Percentiles rank a stretch among this genome's conserved stretches.
These are phyloP conservation scores for Trichopus zeylanicus DNA, from an alignment of 116 monocot species.

Conservation along the genomic window DNA sequence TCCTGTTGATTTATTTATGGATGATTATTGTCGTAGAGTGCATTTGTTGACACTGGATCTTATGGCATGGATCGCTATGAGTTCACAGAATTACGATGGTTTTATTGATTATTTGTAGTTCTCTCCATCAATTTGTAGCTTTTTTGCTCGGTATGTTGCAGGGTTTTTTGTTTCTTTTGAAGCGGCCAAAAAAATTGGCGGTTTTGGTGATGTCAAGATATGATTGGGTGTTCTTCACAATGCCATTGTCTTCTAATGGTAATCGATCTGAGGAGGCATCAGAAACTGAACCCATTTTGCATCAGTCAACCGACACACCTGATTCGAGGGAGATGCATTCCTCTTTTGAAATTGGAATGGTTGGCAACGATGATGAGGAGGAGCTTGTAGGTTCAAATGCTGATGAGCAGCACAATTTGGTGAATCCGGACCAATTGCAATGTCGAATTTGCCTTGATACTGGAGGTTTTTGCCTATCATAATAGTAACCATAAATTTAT, in stretches of 20 bases:
- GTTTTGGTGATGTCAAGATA: conserved; percentile 25
- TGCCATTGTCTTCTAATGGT: conserved; percentile 38
- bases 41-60: too few relatives aligned
- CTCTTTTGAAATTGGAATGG: conserved; percentile 45
- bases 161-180: conserved; percentile 18
- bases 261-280: conserved; percentile 20
- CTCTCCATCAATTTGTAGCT: not conserved
- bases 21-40: too few relatives aligned
- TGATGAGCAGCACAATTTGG: conserved; percentile 52
- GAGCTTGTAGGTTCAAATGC: too few relatives aligned
- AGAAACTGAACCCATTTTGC: conserved; percentile 37
- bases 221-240: conserved; percentile 27
- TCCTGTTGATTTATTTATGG: too few relatives aligned
- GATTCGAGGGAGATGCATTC: conserved; percentile 11
- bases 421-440: conserved; percentile 55
- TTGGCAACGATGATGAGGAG: conserved; percentile 15
- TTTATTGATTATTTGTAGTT: too few relatives aligned
- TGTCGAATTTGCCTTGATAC: conserved; percentile 94
- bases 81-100: too few relatives aligned
- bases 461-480: conserved; percentile 60
- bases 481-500: conserved; percentile 19
- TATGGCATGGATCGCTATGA: too few relatives aligned
- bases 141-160: conserved; percentile 14
- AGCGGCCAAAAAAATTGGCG: conserved; percentile 12
- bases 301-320: conserved; percentile 6